Base-by-base conservation (phyloP, 2,329 filamentous ascomycete species). In the Alternaria gaisen region DNA sequence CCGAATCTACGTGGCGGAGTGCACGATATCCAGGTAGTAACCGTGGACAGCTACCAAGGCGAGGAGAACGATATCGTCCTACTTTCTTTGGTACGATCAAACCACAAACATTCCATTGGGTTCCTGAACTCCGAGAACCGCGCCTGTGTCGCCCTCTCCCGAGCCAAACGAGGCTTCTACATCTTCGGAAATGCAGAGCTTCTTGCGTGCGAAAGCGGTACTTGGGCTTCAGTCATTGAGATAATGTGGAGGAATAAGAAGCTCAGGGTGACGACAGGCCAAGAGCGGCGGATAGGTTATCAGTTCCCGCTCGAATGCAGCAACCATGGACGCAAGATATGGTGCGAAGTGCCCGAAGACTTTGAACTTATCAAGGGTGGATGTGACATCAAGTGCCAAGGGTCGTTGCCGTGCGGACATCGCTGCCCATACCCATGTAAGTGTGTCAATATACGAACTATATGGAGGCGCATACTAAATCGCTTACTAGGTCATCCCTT, bases 31-130 rank as follows among this genome's bases (percentile, higher is more conserved):
- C 90, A 90, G 2, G 89, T 97, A 1, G 86, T 87, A 34, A 97
- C 93, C 0, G 91, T 97, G 0, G 94, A 97, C 71, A 92, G 91
- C 0, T 97, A 94, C 71, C 93, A 97, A 24, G 63, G 60, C n/a
- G 93, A 97, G 70, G 93, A 97, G 74, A 97, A 97, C 63, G 91
- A 94, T 24, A 83, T 97, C 9, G 84, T 97, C 10, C 75, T 97
- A 2, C 81, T 97, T 0, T 97, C 93, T 0, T 81, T 97, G 0
- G 93, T 95, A 3, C 86, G 94, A 43, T 93, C 90, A 65, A 90
- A 90, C 36, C 65, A 73, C 1, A 70, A 80, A 1, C 72, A 80
- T 5, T 80, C 82, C 0, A 89, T 93, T 30, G 94, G 94, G 0
- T 97, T 97, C 67, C 82, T 97, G 2, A 83, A 85, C 1, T 87